A percentile compares a stretch with the other conserved stretches of the same genome.
These are phyloP conservation scores for Penicillium sp. DNA, from an alignment of 2,329 filamentous ascomycete species.

Conservation along the genomic window DNA sequence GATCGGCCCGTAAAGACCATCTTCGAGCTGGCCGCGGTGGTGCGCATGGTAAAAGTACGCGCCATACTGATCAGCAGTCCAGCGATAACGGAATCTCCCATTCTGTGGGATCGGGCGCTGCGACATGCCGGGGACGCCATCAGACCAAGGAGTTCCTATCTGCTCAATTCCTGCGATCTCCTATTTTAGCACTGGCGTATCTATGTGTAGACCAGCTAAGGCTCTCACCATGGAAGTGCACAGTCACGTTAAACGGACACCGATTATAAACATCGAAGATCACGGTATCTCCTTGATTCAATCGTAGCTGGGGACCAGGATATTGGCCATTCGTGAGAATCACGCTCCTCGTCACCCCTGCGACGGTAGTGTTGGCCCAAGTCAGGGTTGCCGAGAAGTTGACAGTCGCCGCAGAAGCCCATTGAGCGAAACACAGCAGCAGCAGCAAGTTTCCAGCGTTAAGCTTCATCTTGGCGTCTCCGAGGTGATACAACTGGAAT, in stretches of 20 bases:
- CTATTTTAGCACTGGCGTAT: not conserved
- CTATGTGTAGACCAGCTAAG: not conserved
- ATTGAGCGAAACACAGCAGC: constrained; percentile 13
- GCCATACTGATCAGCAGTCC: constrained; percentile 56
- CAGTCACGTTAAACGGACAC: constrained; percentile 30
- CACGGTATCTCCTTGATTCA: constrained; percentile 32
- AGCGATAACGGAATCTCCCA: constrained; percentile 52
- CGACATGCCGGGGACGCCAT: constrained; percentile 58
- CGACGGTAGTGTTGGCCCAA: constrained; percentile 24
- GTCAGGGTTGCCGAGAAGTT: constrained; percentile 24
- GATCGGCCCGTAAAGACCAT: constrained; percentile 59
- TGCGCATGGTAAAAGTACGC: constrained; percentile 63
- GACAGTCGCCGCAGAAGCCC: constrained; percentile 14
- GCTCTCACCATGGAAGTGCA: constrained; percentile 34
- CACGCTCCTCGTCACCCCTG: constrained; percentile 24
- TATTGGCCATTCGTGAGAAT: constrained; percentile 32
- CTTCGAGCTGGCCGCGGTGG: constrained; percentile 54
- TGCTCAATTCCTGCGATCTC: constrained; percentile 36
- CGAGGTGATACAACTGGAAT: not conserved
- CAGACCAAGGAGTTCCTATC: constrained; percentile 56
- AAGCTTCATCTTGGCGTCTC: constrained; percentile 8
- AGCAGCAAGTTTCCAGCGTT: constrained; percentile 3
- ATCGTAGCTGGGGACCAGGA: constrained; percentile 26
- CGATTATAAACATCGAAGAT: constrained; percentile 28
- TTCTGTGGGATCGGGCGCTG: constrained; percentile 54